Base-by-base conservation (phyloP, 2,329 filamentous ascomycete genomes). In the Fusarium globosum region DNA sequence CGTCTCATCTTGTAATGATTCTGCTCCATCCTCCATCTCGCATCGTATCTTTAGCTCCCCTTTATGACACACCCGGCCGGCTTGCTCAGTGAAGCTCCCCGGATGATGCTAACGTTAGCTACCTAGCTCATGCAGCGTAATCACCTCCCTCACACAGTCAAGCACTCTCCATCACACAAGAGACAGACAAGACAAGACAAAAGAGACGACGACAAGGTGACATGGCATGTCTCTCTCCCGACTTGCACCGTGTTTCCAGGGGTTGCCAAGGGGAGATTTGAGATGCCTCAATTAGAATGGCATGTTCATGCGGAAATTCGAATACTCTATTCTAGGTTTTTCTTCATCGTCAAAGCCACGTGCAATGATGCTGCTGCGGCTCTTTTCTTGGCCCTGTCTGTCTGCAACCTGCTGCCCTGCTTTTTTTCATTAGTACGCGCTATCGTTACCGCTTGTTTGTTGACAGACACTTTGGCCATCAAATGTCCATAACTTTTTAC, bases 281-380 rank as follows among this genome's bases (percentile, higher is more conserved):
- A 49, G 59, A 69, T 57, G 71, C 71, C 68, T 69, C 71, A 62
- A 72, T 74, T 74, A 74, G 66, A 69, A 59, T 49, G 59, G 60
- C 48, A 60, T 52, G 49, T 72, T 59, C 55, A 74, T 74, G 71
- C 60, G 69, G 69, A 60, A 58, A 69, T 48, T 68, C 53, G 55
- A 63, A 39, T 28, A 39, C 52, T 58, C 46, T 42, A 49, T 61
- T 39, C 51, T 53, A 28, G 15, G 23, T n/a, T 53, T 38, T 53
- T 39, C 39, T 46, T 57, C 42, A 61, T 72, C 58, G 55, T 56
- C 59, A 61, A 58, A 55, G 71, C 75, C 75, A 77, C 75, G 75
- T 77, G 75, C 71, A 61, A 72, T 67, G 64, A 69, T 74, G 65
- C 55, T 43, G 42, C 66, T 69, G 69, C 72, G 74, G 74, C 72